These are phyloP conservation scores for Vitis rupestris DNA, from an alignment of 164 flowering plant genomes.

Conservation along the genomic window DNA sequence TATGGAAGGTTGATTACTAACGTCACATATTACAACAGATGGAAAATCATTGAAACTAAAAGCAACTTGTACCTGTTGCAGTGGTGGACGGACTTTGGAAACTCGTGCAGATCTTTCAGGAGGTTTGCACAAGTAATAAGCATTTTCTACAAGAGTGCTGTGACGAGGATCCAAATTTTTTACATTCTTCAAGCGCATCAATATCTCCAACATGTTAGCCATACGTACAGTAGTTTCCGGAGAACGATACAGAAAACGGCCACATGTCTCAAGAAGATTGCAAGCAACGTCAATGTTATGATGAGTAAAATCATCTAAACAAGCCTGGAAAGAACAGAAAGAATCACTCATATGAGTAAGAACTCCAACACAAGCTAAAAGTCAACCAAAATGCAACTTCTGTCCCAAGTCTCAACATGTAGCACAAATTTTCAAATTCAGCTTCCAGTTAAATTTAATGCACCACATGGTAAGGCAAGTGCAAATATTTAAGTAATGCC, in stretches of 20 bases:
- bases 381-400: too few relatives aligned
- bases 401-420: not conserved
- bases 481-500: not conserved
- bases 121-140: constrained; percentile 97
- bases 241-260: constrained; percentile 93
- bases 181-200: constrained; percentile 97
- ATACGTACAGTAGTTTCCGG: constrained; percentile 93
- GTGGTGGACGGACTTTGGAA: constrained; percentile 89
- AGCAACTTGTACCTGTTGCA: constrained; percentile 72
- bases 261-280: constrained; percentile 99
- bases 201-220: constrained; percentile 95
- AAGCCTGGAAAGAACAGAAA: constrained; percentile 57
- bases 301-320: constrained; percentile 96
- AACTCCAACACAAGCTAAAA: not conserved
- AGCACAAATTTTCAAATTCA: not conserved
- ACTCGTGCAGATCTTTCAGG: constrained; percentile 96
- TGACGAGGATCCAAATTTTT: constrained; percentile 98
- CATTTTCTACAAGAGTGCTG: constrained; percentile 96
- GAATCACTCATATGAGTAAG: not conserved
- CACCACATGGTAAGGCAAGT: not conserved
- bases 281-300: constrained; percentile 99
- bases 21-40: not conserved
- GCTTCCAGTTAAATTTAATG: not conserved
- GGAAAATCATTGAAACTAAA: constrained; percentile 2
- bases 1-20: not conserved